A percentile compares a stretch with the other conserved stretches of the same genome.
Evolutionary conservation across 2,329 filamentous ascomycete species (phyloP).

Genomic region (Colletotrichum sojae): DNA sequence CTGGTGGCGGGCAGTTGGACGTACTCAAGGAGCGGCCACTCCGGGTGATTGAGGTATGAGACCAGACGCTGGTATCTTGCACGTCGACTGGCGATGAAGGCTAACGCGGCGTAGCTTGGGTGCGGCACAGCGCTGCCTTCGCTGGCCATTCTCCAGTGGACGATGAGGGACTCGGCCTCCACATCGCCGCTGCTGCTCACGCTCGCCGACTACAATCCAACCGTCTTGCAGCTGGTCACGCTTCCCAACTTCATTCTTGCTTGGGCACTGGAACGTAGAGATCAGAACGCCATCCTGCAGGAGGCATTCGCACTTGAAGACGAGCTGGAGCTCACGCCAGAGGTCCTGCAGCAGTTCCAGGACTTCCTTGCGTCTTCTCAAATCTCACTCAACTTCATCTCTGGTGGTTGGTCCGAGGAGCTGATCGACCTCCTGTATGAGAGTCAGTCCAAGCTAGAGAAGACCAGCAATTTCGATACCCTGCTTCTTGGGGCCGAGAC

Average conservation of each 20-base stretch:
- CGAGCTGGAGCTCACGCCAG: conserved; percentile 75
- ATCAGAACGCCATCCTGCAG: conserved; percentile 54
- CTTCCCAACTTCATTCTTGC: conserved; percentile 83
- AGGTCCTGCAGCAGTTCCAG: conserved; percentile 72
- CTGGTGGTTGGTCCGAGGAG: conserved; percentile 79
- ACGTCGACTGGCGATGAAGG: conserved; percentile 29
- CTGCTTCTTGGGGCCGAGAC: conserved; percentile 83
- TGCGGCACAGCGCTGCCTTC: conserved; percentile 84
- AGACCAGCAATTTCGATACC: conserved; percentile 47
- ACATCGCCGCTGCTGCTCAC: conserved; percentile 68
- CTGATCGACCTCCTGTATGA: conserved; percentile 73
- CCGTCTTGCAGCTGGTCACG: conserved; percentile 83
- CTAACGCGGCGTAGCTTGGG: conserved; percentile 71
- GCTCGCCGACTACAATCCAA: conserved; percentile 84
- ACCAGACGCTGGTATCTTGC: conserved; percentile 4
- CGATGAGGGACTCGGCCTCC: conserved; percentile 50
- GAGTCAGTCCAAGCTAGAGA: conserved; percentile 40
- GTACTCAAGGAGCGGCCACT: conserved; percentile 52
- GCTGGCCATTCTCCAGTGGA: conserved; percentile 78
- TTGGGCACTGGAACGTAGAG: conserved; percentile 69
- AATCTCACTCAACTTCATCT: conserved; percentile 76
- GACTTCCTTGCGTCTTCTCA: conserved; percentile 62
- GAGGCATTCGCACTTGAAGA: conserved; percentile 66
- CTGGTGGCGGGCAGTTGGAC: conserved; percentile 55
- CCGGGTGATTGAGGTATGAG: conserved; percentile 68